Evolutionary conservation across 2,329 filamentous ascomycete species (phyloP).

Genomic region (Daldinia eschscholtzii): DNA sequence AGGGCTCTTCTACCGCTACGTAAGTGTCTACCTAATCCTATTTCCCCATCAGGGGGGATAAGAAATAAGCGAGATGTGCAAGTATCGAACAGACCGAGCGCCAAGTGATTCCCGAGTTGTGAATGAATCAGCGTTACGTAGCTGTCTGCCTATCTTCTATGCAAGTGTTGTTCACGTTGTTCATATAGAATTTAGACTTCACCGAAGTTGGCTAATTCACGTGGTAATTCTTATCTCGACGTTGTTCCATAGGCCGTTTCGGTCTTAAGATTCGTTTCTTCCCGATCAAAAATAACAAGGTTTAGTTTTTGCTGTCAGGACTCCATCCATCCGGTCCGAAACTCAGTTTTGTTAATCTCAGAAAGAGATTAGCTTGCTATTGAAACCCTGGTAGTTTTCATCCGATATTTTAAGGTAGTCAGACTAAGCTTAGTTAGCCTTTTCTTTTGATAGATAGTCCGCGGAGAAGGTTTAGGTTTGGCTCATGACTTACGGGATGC

Average conservation of each 20-base stretch:
- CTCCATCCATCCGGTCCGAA: slow-evolving; percentile 28
- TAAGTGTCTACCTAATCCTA: not conserved
- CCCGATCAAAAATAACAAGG: slow-evolving; percentile 10
- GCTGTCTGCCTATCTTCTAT: not conserved
- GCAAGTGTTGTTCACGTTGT: not conserved
- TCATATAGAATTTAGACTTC: slow-evolving; percentile 13
- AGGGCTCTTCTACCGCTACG: too few relatives aligned
- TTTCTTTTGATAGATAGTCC: not conserved
- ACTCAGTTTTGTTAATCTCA: slow-evolving; percentile 18
- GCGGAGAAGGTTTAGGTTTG: slow-evolving; percentile 17
- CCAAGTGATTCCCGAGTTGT: not conserved
- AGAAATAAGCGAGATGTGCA: not conserved
- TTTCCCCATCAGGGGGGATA: not conserved
- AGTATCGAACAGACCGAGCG: not conserved
- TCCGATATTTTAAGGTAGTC: slow-evolving; percentile 21
- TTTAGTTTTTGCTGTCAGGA: slow-evolving; percentile 18
- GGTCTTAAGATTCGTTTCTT: slow-evolving; percentile 5
- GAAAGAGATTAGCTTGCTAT: too few relatives aligned
- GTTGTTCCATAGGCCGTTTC: slow-evolving; percentile 4
- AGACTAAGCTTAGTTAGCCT: slow-evolving; percentile 5
- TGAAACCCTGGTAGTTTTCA: not conserved
- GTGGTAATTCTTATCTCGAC: slow-evolving; percentile 18
- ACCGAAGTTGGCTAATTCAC: slow-evolving; percentile 22
- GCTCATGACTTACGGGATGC: slow-evolving; percentile 16
- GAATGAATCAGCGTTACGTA: slow-evolving; percentile 40